Evolutionary conservation across 331 rosid species (phyloP).

Genomic region (Saraca asoca): DNA sequence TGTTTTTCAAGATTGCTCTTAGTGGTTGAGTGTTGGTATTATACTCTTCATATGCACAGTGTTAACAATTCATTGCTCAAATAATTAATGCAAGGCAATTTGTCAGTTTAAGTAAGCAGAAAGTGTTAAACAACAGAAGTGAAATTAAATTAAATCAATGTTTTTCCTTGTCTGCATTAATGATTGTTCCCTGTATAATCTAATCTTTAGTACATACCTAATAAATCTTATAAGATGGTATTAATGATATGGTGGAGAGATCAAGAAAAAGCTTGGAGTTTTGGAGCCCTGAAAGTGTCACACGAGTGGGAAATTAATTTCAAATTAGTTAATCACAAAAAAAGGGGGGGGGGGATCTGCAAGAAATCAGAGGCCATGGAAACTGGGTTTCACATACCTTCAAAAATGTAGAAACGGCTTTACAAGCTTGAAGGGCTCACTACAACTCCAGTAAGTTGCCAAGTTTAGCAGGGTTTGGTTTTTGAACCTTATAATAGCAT

Average conservation of each 20-base stretch:
- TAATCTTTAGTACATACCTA: too few species aligned
- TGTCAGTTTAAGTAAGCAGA: too few species aligned
- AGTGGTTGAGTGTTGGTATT: background rate
- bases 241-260: too few species aligned
- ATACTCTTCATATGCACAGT: too few species aligned
- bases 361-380: background rate
- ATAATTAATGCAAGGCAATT: too few species aligned
- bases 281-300: slow-evolving; percentile 30
- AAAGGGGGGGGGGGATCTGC: too few species aligned
- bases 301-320: background rate
- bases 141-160: background rate
- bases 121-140: background rate
- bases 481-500: too few species aligned
- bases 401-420: background rate
- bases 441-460: slow-evolving; percentile 33
- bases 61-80: too few species aligned
- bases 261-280: background rate
- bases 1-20: slow-evolving; percentile 16
- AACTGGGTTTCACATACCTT: slow-evolving; percentile 7
- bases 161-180: too few species aligned
- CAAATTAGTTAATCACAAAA: background rate
- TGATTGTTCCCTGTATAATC: too few species aligned
- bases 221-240: too few species aligned
- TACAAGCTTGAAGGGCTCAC: slow-evolving; percentile 43
- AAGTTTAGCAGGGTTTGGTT: too few species aligned